Evolutionary conservation across 2,329 filamentous ascomycete species (phyloP), one percentile per base, ranked within the genome.

Genomic region (Xylaria sp.): DNA sequence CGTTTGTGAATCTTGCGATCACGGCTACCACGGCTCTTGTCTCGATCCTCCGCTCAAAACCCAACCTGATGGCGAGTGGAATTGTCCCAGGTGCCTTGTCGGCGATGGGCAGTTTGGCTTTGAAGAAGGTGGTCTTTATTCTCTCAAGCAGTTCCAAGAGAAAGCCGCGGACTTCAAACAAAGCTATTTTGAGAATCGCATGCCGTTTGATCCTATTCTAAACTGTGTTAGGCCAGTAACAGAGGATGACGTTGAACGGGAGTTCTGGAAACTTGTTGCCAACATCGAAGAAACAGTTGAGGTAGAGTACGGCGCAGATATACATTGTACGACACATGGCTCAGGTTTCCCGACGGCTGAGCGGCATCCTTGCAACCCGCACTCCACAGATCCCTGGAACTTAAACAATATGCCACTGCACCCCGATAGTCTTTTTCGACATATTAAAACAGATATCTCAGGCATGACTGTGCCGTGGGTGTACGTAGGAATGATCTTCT

Each of bases 381-480:
- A 97, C 77, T 90, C 95, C 0, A 91, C 90, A 1, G 93, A 98
- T 79, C 92, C 92, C 0, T 99, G 96, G 96, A 99, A 99, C 73
- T 84, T 99, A 62, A 99, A 97, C 74, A 90, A 97, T 53, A 85
- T 98, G 67, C 96, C 96, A 0, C 89, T 98, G 59, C 90, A 97
- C 71, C 89, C 91, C 0, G 95, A 98, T 59, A 97, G 94, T 54
- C 83, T 99, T 0, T 99, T 99, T 82, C 89, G 95, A 55, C 93
- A 99, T 74, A 98, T 99, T 83, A 98, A 98, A 78, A 93, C 95
- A 0, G 96, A 99, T 76, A 96, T 99, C 60, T 98, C 96, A 1
- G 96, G 96, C 42, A 99, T 99, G 96, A 99, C 96, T 0, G 95
- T 99, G 7, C 96, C 96, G 0, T 99, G 96, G 96, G 89, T 99